phyloP scores from a whole-genome alignment of 305 asterid genomes.

The Plantago coronopus region DNA sequence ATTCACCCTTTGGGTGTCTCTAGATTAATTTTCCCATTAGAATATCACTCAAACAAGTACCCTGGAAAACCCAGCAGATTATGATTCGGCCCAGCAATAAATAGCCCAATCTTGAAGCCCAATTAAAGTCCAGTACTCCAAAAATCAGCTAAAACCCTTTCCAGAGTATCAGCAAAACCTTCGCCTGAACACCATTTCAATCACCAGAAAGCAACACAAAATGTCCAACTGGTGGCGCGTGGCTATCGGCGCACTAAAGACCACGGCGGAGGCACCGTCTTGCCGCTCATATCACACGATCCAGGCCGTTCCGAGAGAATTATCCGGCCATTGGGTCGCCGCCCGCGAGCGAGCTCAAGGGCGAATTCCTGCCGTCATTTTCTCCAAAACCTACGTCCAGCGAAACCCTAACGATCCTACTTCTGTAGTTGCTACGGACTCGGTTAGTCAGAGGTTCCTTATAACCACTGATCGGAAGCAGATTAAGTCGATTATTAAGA shows the following conservation, averaged over 20 bases:
- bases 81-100: no score
- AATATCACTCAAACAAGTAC: no score
- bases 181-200: not conserved
- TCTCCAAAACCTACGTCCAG: constrained; percentile 57
- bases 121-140: not conserved
- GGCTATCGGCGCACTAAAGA: constrained; percentile 27
- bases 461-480: constrained; percentile 79
- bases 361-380: constrained; percentile 82
- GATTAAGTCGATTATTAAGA: constrained; percentile 65
- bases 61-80: no score
- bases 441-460: constrained; percentile 54
- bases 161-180: not conserved
- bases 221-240: constrained; percentile 85
- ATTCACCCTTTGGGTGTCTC: no score
- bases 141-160: not conserved
- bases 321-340: constrained; percentile 61
- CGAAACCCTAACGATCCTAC: constrained; percentile 49
- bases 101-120: not conserved
- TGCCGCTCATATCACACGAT: constrained; percentile 62
- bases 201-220: no score
- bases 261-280: constrained; percentile 23
- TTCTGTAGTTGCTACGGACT: constrained; percentile 40
- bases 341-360: constrained; percentile 74
- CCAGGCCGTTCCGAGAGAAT: constrained; percentile 79
- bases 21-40: no score